Evolutionary conservation across 495 filamentous ascomycete genomes (phyloP), one percentile per base, ranked within the genome.

Genomic region (Cercophora newfieldiana): DNA sequence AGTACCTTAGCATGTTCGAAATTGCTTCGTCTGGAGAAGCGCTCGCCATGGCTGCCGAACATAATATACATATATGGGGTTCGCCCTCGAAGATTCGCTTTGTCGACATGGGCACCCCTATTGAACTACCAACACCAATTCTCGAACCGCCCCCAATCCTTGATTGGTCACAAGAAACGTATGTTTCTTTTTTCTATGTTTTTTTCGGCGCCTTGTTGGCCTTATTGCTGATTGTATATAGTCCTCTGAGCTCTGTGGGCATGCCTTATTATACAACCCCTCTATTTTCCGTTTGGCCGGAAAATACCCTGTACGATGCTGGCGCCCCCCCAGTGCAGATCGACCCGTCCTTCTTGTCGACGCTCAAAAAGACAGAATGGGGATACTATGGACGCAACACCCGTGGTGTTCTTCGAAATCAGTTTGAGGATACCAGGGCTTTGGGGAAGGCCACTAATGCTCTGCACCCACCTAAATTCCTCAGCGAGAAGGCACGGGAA

Each of bases 221-320:
- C 65, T 56, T 58, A 60, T n/a, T 64, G 71, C 75, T 61, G 54
- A 29, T 33, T 58, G 31, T 16, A 56, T 19, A 25, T 50, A 94
- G 90, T 12, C 93, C 95, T 1, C 74, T 97, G 65, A 97, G 87
- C 75, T 85, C 86, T 59, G 81, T 97, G 63, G 95, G 95, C 16
- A 91, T 99, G 87, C 95, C 95, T 0, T 96, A 91, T 76, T 98
- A 98, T 73, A 87, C 91, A 44, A 94, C 98, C 64, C 81, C 83
- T 44, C 84, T 99, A 18, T 83, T 94, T 33, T 98, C 96, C 2
- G 90, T 90, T 28, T 97, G 93, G 93, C 92, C 94, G 44, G 88
- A 88, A 57, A 89, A 93, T 75, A 72, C 91, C 72, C 73, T 92
- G 1, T 94, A 91, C 57, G 91, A 97, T 69, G 80, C 94, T 54